Conservation (phyloP, 2,329 filamentous ascomycete genomes). For the Rhynchosporium agropyri region DNA sequence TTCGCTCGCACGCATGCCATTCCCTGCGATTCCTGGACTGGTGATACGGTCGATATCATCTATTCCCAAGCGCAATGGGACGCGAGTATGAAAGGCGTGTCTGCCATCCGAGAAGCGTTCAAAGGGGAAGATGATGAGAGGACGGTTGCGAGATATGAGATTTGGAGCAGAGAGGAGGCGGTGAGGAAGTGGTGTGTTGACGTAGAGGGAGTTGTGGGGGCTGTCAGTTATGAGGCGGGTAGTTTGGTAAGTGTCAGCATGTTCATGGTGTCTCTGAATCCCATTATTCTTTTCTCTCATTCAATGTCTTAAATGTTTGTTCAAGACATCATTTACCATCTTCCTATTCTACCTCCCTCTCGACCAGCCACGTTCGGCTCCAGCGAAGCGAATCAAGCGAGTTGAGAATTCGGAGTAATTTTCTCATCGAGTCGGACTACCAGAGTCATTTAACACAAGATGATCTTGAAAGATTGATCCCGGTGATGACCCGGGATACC, state of each 20-base stretch:
- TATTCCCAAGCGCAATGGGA: conserved; percentile 39
- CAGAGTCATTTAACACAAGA: too few species aligned
- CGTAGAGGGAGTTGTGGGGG: conserved; percentile 29
- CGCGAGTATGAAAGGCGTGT: conserved; percentile 41
- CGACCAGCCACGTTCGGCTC: too few species aligned
- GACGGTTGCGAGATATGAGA: conserved; percentile 47
- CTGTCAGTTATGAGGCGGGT: conserved; percentile 43
- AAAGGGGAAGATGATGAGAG: conserved; percentile 41
- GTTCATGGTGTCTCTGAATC: too few species aligned
- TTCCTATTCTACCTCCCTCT: too few species aligned
- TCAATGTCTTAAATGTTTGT: too few species aligned
- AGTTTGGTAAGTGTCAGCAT: conserved; percentile 37
- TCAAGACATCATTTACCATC: too few species aligned
- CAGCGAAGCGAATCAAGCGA: too few species aligned
- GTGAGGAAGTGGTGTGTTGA: conserved; percentile 46
- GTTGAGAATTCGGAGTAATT: too few species aligned
- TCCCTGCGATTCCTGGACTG: conserved; percentile 50
- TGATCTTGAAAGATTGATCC: too few species aligned
- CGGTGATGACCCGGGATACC: too few species aligned
- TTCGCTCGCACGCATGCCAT: conserved; percentile 54
- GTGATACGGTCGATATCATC: conserved; percentile 42
- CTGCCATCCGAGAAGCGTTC: conserved; percentile 47
- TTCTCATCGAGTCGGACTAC: too few species aligned
- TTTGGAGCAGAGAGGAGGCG: conserved; percentile 49
- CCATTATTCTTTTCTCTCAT: too few species aligned